Evolutionary conservation across 2,329 filamentous ascomycete species (phyloP), one percentile per base, ranked within the genome.

Genomic region (Xylariaceae sp.): DNA sequence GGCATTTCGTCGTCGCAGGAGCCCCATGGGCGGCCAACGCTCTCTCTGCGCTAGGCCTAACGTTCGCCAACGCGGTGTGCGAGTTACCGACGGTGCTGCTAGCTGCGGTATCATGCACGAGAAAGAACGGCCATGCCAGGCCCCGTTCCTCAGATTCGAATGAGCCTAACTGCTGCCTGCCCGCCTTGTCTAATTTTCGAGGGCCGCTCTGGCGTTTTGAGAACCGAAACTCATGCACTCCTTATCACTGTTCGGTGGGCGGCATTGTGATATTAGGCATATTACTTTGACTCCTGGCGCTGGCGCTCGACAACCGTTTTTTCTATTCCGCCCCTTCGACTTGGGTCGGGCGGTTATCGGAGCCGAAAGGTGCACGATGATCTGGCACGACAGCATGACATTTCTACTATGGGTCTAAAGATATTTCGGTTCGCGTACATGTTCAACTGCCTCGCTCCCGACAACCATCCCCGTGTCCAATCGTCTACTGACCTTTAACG

Each of bases 201-300:
- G 41, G 48, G 42, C 52, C 42, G 54, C 44, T 40, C 50, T 54
- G 23, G 48, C 42, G 59, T 61, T 57, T 59, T 59, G 47, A 56
- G 14, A 61, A 50, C 56, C 59, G 56, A 59, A 48, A 44, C 19
- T 32, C 20, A 37, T 12, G 47, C 18, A 40, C 47, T 32, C 52
- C 32, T 37, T 16, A 12, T 16, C 9, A 12, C 32, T 12, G 5
- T 4, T 16, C 32, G 32, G 32, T 37, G 32, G 14, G 14, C 32
- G 32, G 32, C 14, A 37, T 37, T 37, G 32, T 37, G 14, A 37
- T 14, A 37, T 16, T 16, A 37, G 9, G 32, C 32, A 14, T 37
- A 37, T 37, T 37, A 37, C 14, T 16, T 37, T 3, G 32, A 16
- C 32, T 37, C 32, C 14, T 37, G 5, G 14, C 3, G 32, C 32